phyloP scores from a whole-genome alignment of 805 yeast species.

The Torulaspora indica region DNA sequence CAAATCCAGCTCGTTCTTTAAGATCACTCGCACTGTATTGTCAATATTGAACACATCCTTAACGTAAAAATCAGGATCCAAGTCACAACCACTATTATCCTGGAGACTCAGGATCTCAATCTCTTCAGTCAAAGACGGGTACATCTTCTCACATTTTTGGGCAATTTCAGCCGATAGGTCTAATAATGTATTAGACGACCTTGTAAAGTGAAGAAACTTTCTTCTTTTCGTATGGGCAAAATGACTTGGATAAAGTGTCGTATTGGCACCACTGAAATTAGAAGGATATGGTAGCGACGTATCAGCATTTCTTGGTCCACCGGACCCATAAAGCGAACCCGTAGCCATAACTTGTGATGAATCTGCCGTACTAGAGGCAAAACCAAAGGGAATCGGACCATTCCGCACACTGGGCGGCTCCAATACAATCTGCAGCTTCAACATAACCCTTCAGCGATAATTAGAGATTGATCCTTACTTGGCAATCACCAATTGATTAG shows the following conservation, averaged over 20 bases:
- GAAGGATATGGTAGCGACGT: conserved; percentile 23
- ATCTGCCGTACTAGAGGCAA: conserved; percentile 21
- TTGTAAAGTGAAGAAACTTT: conserved; percentile 64
- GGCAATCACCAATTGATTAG: background rate
- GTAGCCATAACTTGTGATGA: conserved; percentile 27
- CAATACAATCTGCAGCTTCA: conserved; percentile 43
- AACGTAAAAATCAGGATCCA: conserved; percentile 71
- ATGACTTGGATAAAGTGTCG: conserved; percentile 28
- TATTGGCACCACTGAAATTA: conserved; percentile 38
- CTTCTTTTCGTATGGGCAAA: conserved; percentile 33
- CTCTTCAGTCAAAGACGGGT: conserved; percentile 53
- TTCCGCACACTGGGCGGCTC: conserved; percentile 40
- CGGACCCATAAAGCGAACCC: conserved; percentile 14
- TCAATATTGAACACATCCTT: conserved; percentile 57
- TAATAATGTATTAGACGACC: conserved; percentile 43
- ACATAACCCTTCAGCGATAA: conserved; percentile 28
- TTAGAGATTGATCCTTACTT: background rate
- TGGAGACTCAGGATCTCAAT: conserved; percentile 58
- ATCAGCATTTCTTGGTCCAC: conserved; percentile 13
- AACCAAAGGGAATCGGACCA: conserved; percentile 20
- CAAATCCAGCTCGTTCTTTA: conserved; percentile 39
- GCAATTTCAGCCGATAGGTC: conserved; percentile 51
- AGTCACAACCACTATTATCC: conserved; percentile 62
- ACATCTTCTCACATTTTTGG: conserved; percentile 54
- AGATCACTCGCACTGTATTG: conserved; percentile 44